A percentile compares a stretch with the other conserved stretches of the same genome.
These are phyloP conservation scores for Priceomyces castillae DNA, from an alignment of 805 yeast genomes.

Conservation along the genomic window DNA sequence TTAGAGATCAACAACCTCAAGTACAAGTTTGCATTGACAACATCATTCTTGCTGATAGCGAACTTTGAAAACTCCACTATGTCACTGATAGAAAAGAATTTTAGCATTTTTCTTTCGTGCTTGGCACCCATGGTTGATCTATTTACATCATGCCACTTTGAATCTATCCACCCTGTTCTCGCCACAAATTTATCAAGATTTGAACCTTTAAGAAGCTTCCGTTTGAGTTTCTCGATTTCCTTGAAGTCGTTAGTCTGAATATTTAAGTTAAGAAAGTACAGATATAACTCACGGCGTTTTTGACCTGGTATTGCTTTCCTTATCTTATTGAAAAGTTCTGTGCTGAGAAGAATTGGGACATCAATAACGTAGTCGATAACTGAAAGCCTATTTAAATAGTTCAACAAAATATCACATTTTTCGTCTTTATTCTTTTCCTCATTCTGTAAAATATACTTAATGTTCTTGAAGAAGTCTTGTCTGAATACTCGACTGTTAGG, in stretches of 20 bases:
- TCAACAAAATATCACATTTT: conserved; percentile 19
- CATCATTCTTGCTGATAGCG: conserved; percentile 24
- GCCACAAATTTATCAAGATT: conserved; percentile 30
- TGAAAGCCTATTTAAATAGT: conserved; percentile 27
- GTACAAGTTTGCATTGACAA: conserved; percentile 32
- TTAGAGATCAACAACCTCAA: conserved; percentile 35
- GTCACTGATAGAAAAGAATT: conserved; percentile 29
- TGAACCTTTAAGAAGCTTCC: conserved; percentile 25
- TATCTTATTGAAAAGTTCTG: conserved; percentile 15
- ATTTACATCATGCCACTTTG: conserved; percentile 38
- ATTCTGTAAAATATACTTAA: conserved; percentile 13
- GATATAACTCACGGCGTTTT: conserved; percentile 22
- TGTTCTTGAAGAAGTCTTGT: conserved; percentile 15
- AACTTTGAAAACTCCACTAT: conserved; percentile 20
- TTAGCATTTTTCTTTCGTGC: conserved; percentile 27
- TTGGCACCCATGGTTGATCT: conserved; percentile 12
- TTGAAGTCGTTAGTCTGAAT: conserved; percentile 23
- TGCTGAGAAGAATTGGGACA: conserved; percentile 18
- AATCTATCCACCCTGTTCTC: conserved; percentile 34
- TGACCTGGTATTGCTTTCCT: conserved; percentile 16
- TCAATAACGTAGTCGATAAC: conserved; percentile 20
- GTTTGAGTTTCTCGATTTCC: conserved; percentile 17
- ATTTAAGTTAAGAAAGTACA: conserved; percentile 30
- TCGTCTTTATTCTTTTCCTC: conserved; percentile 11
- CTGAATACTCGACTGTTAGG: conserved; percentile 20